Conservation (phyloP, 176 grass and related monocot genomes). For the Pontederia crassipes region DNA sequence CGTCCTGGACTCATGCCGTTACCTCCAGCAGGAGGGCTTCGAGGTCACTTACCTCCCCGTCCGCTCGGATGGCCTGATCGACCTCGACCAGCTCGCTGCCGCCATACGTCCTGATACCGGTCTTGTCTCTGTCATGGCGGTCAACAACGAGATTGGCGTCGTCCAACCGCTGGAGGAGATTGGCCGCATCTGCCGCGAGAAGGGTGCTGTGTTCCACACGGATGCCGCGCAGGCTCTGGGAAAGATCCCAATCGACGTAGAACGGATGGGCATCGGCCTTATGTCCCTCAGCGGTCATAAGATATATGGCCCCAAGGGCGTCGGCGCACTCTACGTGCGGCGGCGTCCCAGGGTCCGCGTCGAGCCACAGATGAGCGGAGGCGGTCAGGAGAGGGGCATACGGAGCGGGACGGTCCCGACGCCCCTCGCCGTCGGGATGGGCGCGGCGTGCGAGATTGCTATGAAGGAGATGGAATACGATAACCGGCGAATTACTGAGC, state of each 20-base stretch:
- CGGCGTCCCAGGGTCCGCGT: slow-evolving; percentile 3
- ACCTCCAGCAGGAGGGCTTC: slow-evolving; percentile 10
- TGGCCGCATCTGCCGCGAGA: slow-evolving; percentile 1
- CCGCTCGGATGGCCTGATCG: slow-evolving; percentile 1
- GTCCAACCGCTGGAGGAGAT: slow-evolving; percentile 8
- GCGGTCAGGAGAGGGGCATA: slow-evolving; percentile 12
- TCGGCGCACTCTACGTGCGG: slow-evolving; percentile 12
- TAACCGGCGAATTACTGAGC: neutral
- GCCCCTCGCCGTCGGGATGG: slow-evolving; percentile 9
- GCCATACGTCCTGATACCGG: slow-evolving; percentile 9
- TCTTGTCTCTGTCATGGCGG: slow-evolving; percentile 8
- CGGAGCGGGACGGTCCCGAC: slow-evolving; percentile 3
- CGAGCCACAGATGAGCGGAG: slow-evolving; percentile 8
- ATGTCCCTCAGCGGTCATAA: slow-evolving; percentile 19
- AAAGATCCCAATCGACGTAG: slow-evolving; percentile 10
- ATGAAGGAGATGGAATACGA: slow-evolving; percentile 5
- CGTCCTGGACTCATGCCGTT: slow-evolving; percentile 14
- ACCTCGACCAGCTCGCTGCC: slow-evolving; percentile 3
- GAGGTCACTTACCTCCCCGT: slow-evolving; percentile 13
- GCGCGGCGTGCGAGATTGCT: slow-evolving; percentile 6
- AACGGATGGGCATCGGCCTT: neutral
- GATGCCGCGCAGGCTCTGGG: slow-evolving; percentile 17
- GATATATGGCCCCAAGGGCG: slow-evolving; percentile 21
- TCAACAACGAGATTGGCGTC: slow-evolving; percentile 21
- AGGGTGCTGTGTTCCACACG: slow-evolving; percentile 12